Evolutionary conservation across 1,284 basidiomycete genomes (phyloP).

Genomic region (Marasmius sp.): DNA sequence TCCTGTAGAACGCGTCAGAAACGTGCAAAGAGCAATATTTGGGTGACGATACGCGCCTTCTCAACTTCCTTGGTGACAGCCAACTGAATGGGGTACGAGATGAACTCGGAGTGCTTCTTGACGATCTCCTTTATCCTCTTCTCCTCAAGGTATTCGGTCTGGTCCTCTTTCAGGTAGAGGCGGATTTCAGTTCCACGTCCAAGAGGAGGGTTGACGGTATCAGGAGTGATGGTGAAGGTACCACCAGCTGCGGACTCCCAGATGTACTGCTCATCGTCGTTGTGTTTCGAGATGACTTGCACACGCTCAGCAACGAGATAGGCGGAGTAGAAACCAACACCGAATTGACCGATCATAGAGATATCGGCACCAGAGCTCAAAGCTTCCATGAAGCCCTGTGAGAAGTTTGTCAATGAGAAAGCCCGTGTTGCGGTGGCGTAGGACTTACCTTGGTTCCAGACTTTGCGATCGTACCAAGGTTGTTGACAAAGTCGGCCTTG

Average conservation of each 20-base stretch:
- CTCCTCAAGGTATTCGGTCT: constrained; percentile 98
- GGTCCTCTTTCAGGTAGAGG: constrained; percentile 97
- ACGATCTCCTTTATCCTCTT: constrained; percentile 99
- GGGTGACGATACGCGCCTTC: constrained; percentile 57
- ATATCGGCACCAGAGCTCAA: constrained; percentile 96
- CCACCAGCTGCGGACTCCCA: constrained; percentile 99
- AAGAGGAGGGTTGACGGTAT: constrained; percentile 87
- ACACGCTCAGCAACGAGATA: constrained; percentile 99
- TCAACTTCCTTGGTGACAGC: constrained; percentile 99
- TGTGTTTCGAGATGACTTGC: constrained; percentile 99
- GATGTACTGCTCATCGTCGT: constrained; percentile 99
- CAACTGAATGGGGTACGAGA: constrained; percentile 99
- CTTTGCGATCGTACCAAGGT: constrained; percentile 99
- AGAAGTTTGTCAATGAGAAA: constrained; percentile 8
- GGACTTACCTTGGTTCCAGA: constrained; percentile 83
- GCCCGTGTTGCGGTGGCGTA: constrained; percentile 4
- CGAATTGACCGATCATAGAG: constrained; percentile 92
- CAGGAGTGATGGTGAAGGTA: constrained; percentile 98
- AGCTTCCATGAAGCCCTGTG: constrained; percentile 95
- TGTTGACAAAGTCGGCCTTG: constrained; percentile 98
- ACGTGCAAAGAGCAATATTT: constrained; percentile 2
- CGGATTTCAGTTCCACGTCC: constrained; percentile 96
- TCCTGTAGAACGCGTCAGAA: constrained; percentile 49
- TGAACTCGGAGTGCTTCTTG: constrained; percentile 99
- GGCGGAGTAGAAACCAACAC: constrained; percentile 99